Percentiles rank a stretch among this genome's conserved stretches.
phyloP scores from a whole-genome alignment of 2,329 filamentous ascomycete species.

The Claviceps paspali region DNA sequence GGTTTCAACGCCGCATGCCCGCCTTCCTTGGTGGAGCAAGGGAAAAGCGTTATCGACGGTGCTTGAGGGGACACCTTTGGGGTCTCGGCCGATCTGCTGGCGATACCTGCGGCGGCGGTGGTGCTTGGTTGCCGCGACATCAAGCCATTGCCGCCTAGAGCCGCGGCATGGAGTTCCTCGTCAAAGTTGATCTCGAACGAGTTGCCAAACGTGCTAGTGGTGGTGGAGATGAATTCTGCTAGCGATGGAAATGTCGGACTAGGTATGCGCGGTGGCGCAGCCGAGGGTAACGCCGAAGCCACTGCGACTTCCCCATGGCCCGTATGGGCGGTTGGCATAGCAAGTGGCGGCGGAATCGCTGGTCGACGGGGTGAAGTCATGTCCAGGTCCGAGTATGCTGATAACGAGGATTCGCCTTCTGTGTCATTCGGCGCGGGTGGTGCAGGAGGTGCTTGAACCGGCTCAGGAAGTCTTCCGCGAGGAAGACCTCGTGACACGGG shows the following conservation, averaged over 20 bases:
- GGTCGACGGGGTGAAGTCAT: conserved; percentile 16
- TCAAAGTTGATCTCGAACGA: conserved; percentile 16
- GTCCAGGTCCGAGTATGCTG: conserved; percentile 13
- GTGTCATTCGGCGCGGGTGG: background rate
- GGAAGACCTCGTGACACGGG: conserved; percentile 20
- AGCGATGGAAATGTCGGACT: conserved; percentile 22
- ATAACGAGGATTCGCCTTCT: background rate
- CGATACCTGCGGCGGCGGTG: conserved; percentile 1
- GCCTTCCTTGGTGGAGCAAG: no score
- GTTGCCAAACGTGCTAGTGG: conserved; percentile 16
- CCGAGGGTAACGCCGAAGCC: conserved; percentile 15
- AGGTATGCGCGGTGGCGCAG: conserved; percentile 17
- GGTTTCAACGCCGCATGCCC: no score
- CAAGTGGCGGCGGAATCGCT: conserved; percentile 21
- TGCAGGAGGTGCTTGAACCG: conserved; percentile 4
- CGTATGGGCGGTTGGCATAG: conserved; percentile 9
- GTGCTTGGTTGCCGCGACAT: conserved; percentile 4
- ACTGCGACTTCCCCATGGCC: conserved; percentile 4
- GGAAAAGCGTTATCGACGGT: conserved; percentile 15
- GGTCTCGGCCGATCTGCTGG: conserved; percentile 16
- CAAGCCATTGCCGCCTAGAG: conserved; percentile 1
- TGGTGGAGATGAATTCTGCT: conserved; percentile 18
- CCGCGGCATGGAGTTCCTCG: background rate
- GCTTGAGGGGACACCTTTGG: conserved; percentile 19
- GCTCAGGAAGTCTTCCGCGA: conserved; percentile 16